Conservation (phyloP, 2,329 filamentous ascomycete species). For the Arthrobotrys megalospora region DNA sequence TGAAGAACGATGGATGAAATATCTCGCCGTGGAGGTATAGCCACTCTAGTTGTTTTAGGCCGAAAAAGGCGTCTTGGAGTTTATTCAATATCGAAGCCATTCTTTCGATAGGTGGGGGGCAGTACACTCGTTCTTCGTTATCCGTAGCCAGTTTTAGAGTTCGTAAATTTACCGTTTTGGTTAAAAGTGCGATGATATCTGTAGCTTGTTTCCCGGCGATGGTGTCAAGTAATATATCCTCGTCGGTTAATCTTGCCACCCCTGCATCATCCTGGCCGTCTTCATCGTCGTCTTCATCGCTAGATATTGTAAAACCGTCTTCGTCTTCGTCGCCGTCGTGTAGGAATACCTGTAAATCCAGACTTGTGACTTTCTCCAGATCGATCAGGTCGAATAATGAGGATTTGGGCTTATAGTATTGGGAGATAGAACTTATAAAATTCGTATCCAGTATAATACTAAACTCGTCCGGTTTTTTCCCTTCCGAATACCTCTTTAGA, state of each 20-base stretch:
- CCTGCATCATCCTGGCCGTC: not conserved
- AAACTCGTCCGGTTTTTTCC: conserved; percentile 37
- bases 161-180: conserved; percentile 24
- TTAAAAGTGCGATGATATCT: conserved; percentile 34
- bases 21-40: conserved; percentile 33
- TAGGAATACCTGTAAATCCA: conserved; percentile 42
- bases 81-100: conserved; percentile 21
- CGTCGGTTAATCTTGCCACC: not conserved
- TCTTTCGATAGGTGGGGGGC: conserved; percentile 26
- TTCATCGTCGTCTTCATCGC: not conserved
- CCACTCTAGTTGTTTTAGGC: conserved; percentile 32
- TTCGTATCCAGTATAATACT: conserved; percentile 39
- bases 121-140: conserved; percentile 24
- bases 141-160: conserved; percentile 28
- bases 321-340: conserved; percentile 36
- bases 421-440: conserved; percentile 36
- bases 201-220: conserved; percentile 21
- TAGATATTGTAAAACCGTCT: not conserved
- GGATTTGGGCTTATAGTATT: conserved; percentile 35
- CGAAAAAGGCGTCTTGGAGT: conserved; percentile 27
- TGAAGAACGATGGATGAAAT: conserved; percentile 52
- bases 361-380: conserved; percentile 35
- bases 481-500: conserved; percentile 41
- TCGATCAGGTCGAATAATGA: conserved; percentile 52
- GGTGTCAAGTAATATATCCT: not conserved